Conservation (phyloP, 306 rosid genomes). For the Lathyrus tuberosus region DNA sequence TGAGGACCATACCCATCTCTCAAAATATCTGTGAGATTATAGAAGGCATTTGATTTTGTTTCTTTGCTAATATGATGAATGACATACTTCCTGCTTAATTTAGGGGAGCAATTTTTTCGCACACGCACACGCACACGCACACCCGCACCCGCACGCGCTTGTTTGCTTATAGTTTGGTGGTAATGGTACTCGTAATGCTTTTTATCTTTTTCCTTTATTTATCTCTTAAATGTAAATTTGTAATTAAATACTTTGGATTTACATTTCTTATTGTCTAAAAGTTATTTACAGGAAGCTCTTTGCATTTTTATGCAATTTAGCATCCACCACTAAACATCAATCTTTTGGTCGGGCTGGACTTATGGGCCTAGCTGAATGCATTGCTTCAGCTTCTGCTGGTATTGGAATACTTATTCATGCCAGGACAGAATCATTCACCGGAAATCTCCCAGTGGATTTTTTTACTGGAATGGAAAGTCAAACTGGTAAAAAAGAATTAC, state of each 20-base stretch:
- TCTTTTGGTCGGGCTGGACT: constrained; percentile 90
- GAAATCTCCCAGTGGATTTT: constrained; percentile 43
- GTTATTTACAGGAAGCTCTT: constrained; percentile 63
- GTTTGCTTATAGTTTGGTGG: constrained; percentile 16
- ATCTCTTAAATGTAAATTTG: constrained; percentile 12
- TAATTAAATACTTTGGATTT: constrained; percentile 34
- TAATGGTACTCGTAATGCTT: not conserved
- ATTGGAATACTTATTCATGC: constrained; percentile 39
- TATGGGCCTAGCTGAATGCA: constrained; percentile 87
- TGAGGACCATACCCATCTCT: not conserved
- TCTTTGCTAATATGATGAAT: not conserved
- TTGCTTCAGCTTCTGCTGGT: constrained; percentile 71
- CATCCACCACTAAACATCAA: constrained; percentile 66
- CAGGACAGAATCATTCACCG: constrained; percentile 45
- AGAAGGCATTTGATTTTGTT: constrained; percentile 4
- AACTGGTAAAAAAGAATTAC: constrained; percentile 52
- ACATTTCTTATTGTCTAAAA: constrained; percentile 40
- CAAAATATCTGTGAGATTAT: constrained; percentile 8
- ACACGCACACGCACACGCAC: not conserved
- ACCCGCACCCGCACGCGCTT: constrained; percentile 25
- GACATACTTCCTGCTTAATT: constrained; percentile 1
- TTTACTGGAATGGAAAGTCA: constrained; percentile 45
- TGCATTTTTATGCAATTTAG: constrained; percentile 70
- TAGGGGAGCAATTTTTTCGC: not conserved
- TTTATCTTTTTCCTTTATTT: constrained; percentile 16